A percentile compares a stretch with the other conserved stretches of the same genome.
Evolutionary conservation across 768 basidiomycete species (phyloP).

Genomic region (Psilocybe azurescens): DNA sequence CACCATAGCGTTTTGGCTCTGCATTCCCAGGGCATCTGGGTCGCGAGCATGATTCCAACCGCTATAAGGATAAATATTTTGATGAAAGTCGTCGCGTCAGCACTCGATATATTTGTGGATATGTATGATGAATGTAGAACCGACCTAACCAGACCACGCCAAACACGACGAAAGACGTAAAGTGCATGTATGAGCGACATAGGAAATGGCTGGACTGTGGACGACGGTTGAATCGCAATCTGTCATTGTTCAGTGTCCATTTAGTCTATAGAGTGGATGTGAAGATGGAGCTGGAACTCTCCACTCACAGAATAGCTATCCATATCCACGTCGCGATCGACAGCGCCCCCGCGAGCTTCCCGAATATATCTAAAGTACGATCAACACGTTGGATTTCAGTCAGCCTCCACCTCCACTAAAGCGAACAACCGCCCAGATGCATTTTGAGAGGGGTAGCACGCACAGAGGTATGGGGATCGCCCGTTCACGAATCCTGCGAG

Average conservation of each 20-base stretch:
- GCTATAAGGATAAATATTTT: constrained; percentile 21
- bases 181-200: constrained; percentile 37
- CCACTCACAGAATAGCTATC: constrained; percentile 36
- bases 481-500: constrained; percentile 39
- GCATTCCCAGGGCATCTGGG: constrained; percentile 38
- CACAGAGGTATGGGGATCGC: constrained; percentile 35
- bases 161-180: constrained; percentile 35
- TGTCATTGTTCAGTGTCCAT: constrained; percentile 8
- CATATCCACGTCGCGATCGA: constrained; percentile 39
- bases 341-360: constrained; percentile 34
- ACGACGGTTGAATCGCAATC: constrained; percentile 34
- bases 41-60: constrained; percentile 38
- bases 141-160: constrained; percentile 38
- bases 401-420: not conserved
- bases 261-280: too few relatives aligned
- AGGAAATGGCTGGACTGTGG: constrained; percentile 34
- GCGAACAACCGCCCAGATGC: not conserved
- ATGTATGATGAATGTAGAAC: constrained; percentile 1
- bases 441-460: constrained; percentile 9
- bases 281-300: too few relatives aligned
- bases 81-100: not conserved
- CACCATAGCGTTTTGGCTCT: constrained; percentile 36
- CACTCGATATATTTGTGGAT: too few relatives aligned
- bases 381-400: not conserved
- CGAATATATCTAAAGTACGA: constrained; percentile 32